Percentiles rank a stretch among this genome's conserved stretches.
phyloP scores from a whole-genome alignment of 2,329 filamentous ascomycete genomes.

The Talaromyces sp. region DNA sequence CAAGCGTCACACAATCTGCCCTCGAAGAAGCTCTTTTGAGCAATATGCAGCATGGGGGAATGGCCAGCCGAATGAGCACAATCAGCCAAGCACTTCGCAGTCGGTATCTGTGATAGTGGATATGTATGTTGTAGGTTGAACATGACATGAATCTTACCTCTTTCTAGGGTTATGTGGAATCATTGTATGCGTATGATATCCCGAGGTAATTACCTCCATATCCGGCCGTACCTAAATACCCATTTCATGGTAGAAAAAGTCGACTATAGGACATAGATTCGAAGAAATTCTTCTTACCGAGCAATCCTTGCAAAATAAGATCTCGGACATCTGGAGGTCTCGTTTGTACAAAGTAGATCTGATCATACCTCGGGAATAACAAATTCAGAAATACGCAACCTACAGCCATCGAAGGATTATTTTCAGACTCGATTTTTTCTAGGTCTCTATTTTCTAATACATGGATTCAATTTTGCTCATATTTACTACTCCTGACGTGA shows the following conservation, averaged over 20 bases:
- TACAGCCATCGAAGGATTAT: neutral
- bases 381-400: neutral
- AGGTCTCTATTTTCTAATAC: neutral
- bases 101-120: constrained; percentile 41
- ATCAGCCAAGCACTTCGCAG: constrained; percentile 53
- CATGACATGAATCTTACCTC: no score
- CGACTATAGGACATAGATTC: no score
- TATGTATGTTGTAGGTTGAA: neutral
- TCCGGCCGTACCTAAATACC: no score
- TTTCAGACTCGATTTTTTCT: no score
- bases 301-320: no score
- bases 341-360: neutral
- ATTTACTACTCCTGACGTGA: no score
- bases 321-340: neutral
- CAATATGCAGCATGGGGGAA: constrained; percentile 54
- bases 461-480: no score
- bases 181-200: no score
- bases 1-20: constrained; percentile 60
- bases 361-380: neutral
- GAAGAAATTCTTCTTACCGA: no score
- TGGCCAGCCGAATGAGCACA: constrained; percentile 47
- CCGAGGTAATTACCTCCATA: no score
- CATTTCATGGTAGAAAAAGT: no score
- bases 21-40: constrained; percentile 60
- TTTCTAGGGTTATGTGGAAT: no score